Conservation (phyloP, 1,139 yeast genomes). For the Yamadazyma dendronema region DNA sequence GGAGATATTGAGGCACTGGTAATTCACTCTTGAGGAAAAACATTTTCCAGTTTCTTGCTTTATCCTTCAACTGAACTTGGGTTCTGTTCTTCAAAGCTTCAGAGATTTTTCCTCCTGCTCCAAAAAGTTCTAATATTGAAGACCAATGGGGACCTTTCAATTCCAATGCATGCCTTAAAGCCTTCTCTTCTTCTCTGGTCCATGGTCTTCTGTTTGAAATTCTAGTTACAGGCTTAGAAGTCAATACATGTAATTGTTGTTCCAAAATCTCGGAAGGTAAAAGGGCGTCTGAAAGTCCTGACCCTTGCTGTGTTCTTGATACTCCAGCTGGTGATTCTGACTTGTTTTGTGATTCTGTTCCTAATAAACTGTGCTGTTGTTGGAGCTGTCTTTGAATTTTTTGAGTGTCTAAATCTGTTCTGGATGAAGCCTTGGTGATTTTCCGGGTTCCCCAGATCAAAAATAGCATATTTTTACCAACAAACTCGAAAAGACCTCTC, state of each 20-base stretch:
- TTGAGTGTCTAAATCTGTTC: constrained; percentile 4
- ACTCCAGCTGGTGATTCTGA: too few species aligned
- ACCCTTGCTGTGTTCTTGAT: neutral
- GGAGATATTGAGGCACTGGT: constrained; percentile 74
- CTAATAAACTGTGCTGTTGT: constrained; percentile 1
- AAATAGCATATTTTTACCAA: constrained; percentile 70
- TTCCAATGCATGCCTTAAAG: constrained; percentile 77
- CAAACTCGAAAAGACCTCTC: constrained; percentile 74
- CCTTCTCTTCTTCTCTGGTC: constrained; percentile 87
- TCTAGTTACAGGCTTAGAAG: constrained; percentile 27
- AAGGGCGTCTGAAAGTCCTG: constrained; percentile 19
- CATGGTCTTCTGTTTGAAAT: constrained; percentile 61
- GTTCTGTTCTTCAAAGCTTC: constrained; percentile 84
- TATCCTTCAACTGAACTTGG: constrained; percentile 90
- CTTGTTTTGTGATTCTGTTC: neutral
- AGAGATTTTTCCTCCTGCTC: constrained; percentile 85
- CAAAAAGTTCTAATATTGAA: constrained; percentile 79
- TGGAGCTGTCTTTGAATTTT: neutral
- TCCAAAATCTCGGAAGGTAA: constrained; percentile 50
- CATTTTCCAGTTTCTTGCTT: constrained; percentile 93
- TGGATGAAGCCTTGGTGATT: constrained; percentile 13
- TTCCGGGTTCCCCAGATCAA: constrained; percentile 68
- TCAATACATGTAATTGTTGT: constrained; percentile 41
- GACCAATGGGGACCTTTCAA: constrained; percentile 93
- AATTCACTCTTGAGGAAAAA: constrained; percentile 70